phyloP scores from a whole-genome alignment of 768 basidiomycete genomes.

The Suillus brevipes region DNA sequence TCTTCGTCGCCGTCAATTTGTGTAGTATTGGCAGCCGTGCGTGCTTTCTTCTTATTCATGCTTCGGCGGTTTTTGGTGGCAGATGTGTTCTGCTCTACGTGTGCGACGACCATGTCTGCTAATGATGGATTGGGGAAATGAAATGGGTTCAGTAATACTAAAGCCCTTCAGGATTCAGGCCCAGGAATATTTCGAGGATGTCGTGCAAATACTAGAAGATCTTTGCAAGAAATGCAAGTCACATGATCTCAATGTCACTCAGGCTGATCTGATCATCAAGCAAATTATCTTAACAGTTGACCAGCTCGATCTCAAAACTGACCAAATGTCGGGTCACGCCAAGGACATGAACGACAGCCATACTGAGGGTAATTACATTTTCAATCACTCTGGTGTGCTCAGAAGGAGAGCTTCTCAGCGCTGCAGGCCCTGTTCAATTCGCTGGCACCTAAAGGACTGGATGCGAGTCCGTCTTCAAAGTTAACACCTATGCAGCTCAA shows the following conservation, averaged over 20 bases:
- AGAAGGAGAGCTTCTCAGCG: slow-evolving; percentile 28
- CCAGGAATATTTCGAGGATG: not conserved
- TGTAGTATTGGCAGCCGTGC: slow-evolving; percentile 15
- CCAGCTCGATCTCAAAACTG: not conserved
- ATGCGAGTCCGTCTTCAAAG: slow-evolving; percentile 21
- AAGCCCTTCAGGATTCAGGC: not conserved
- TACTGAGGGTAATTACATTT: slow-evolving; percentile 34
- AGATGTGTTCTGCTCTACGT: slow-evolving; percentile 32
- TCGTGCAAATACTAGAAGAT: not conserved
- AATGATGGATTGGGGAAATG: slow-evolving; percentile 6
- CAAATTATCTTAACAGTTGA: not conserved
- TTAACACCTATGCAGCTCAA: slow-evolving; percentile 49
- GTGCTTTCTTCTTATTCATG: slow-evolving; percentile 40
- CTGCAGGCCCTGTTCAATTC: slow-evolving; percentile 42
- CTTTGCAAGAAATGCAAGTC: slow-evolving; percentile 5
- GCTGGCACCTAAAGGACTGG: slow-evolving; percentile 26
- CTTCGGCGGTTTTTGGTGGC: slow-evolving; percentile 45
- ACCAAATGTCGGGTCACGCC: slow-evolving; percentile 14
- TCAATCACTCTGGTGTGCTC: slow-evolving; percentile 7
- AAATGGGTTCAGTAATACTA: not conserved
- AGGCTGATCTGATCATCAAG: too few species aligned
- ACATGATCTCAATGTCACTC: slow-evolving; percentile 18
- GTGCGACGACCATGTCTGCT: slow-evolving; percentile 43
- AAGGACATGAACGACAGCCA: slow-evolving; percentile 33
- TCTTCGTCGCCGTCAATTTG: slow-evolving; percentile 30